Evolutionary conservation across 1,284 basidiomycete species (phyloP), one percentile per base, ranked within the genome.

Genomic region (Sporisorium exsertum): DNA sequence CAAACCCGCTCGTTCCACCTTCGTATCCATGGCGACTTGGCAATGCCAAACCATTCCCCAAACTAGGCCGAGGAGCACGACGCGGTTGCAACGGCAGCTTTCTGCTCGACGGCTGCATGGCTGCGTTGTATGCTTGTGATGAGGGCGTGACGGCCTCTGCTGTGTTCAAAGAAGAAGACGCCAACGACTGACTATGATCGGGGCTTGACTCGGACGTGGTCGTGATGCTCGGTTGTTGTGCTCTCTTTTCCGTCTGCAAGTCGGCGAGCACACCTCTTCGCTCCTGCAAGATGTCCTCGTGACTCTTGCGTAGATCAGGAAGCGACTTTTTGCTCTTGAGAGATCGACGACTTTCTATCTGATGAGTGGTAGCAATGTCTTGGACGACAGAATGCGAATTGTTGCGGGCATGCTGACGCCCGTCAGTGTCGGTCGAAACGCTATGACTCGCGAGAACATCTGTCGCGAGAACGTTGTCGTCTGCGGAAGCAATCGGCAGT

Each of bases 251-350:
- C 22, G 55, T 43, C 12, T 59, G 8, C 33, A 60, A 43, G 16
- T 64, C 57, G n/a, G 57, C 49, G 12, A 66, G 32, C 20, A 51
- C 45, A 5, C 63, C 62, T 33, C 64, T 55, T 2, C 82, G 77
- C 51, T 86, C 85, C 20, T 80, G 72, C 33, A 86, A 61, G 43
- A 86, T 86, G 29, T 81, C 80, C 27, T 82, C 82, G 64, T 88
- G 88, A 57, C 86, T 87, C 49, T 90, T 90, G 24, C 93, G 90
- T 53, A 97, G 87, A 82, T 97, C 94, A 10, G 95, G 94, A 66
- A 97, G 87, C 59, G 93, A 95, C 86, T 95, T 94, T 29, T 81
- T 81, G 64, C 52, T 66, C 42, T 67, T 77, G 33, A 80, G 64
- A 18, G 67, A 60, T 32, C 71, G 62, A 32, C 76, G 58, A 13